phyloP scores from a whole-genome alignment of 2,329 filamentous ascomycete genomes.

The Phialemoniopsis sp. region DNA sequence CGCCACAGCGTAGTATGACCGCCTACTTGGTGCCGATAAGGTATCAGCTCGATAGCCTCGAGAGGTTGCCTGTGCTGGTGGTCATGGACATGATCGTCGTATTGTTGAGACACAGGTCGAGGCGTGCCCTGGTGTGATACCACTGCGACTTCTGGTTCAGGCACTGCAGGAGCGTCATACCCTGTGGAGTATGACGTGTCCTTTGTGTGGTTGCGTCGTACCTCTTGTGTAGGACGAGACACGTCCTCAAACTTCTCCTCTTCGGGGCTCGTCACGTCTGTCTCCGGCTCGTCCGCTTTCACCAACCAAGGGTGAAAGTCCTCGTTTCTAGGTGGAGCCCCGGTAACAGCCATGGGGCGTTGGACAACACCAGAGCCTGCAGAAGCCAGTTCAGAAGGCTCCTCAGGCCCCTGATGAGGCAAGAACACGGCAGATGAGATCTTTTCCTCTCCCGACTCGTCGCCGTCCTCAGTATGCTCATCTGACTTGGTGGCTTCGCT shows the following conservation, averaged over 20 bases:
- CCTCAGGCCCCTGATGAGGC: conserved; percentile 61
- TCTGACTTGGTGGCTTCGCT: conserved; percentile 31
- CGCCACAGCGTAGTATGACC: conserved; percentile 95
- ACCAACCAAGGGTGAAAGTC: conserved; percentile 40
- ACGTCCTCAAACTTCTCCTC: conserved; percentile 22
- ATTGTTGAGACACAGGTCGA: conserved; percentile 33
- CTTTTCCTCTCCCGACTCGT: conserved; percentile 74
- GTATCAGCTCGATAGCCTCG: conserved; percentile 91
- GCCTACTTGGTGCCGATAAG: conserved; percentile 95
- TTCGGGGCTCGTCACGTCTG: conserved; percentile 19
- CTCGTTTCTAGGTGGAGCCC: conserved; percentile 1
- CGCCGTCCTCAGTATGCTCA: conserved; percentile 40
- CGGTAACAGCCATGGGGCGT: neutral
- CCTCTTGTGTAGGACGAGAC: conserved; percentile 15
- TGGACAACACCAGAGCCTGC: neutral
- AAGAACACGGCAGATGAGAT: conserved; percentile 84
- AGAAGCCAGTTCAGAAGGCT: neutral
- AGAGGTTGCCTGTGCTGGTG: conserved; percentile 58
- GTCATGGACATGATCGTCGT: conserved; percentile 46
- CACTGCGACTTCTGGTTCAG: conserved; percentile 32
- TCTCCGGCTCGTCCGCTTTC: conserved; percentile 49
- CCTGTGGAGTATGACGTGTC: conserved; percentile 16
- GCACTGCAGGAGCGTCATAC: conserved; percentile 35
- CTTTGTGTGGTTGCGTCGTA: conserved; percentile 10
- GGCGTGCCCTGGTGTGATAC: conserved; percentile 23